Percentiles rank a stretch among this genome's conserved stretches.
Conservation (phyloP, 2,329 filamentous ascomycete species). For the Trichoderma simmonsii region DNA sequence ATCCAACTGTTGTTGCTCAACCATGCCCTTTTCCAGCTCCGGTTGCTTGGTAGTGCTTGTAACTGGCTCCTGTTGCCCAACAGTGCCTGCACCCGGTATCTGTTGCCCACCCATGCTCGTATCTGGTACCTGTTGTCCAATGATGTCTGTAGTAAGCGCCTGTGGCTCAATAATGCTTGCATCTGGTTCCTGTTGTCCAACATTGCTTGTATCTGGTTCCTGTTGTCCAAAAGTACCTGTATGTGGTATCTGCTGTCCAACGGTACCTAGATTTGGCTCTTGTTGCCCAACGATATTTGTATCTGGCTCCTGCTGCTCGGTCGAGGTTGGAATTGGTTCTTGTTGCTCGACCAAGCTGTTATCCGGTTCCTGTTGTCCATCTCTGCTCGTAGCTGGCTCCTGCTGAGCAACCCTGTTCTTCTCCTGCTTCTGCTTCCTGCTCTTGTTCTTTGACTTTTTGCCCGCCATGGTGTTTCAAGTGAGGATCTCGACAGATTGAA, state of each 20-base stretch:
- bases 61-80: neutral
- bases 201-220: neutral
- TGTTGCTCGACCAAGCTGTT: neutral
- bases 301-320: neutral
- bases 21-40: neutral
- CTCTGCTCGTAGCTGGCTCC: neutral
- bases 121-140: neutral
- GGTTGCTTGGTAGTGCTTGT: neutral
- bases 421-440: neutral
- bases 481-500: neutral
- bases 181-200: neutral
- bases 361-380: neutral
- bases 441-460: neutral
- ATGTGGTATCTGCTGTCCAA: neutral
- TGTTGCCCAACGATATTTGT: neutral
- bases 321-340: neutral
- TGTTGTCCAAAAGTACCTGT: neutral
- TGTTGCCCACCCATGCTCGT: neutral
- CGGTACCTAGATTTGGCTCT: neutral
- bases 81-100: neutral
- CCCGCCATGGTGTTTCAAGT: neutral
- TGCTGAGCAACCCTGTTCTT: neutral
- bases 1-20: neutral
- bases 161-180: neutral
- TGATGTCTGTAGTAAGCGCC: neutral